Evolutionary conservation across 768 basidiomycete genomes (phyloP).

Genomic region (Trametes maxima): DNA sequence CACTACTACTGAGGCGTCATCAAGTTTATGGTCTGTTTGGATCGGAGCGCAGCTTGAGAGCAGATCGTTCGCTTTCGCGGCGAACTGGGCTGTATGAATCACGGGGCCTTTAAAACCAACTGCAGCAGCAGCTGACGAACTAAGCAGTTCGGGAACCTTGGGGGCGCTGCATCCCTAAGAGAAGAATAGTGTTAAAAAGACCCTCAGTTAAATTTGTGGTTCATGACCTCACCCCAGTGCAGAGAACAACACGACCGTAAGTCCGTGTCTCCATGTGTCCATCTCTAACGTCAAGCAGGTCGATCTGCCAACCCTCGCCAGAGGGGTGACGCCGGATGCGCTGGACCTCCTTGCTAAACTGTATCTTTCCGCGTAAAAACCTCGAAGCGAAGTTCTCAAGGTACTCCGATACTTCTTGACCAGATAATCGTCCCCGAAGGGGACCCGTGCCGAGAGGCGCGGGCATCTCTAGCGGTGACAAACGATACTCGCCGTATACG

Average conservation of each 20-base stretch:
- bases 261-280: slow-evolving; percentile 35
- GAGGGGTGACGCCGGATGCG: slow-evolving; percentile 36
- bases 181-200: background rate
- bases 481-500: slow-evolving; percentile 64
- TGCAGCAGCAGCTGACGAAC: slow-evolving; percentile 39
- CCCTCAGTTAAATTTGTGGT: background rate
- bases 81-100: slow-evolving; percentile 55
- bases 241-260: slow-evolving; percentile 57
- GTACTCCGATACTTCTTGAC: slow-evolving; percentile 56
- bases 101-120: slow-evolving; percentile 44
- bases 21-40: slow-evolving; percentile 12
- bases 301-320: slow-evolving; percentile 47
- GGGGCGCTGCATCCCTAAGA: slow-evolving; percentile 58
- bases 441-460: slow-evolving; percentile 40
- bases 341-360: slow-evolving; percentile 51
- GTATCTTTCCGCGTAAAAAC: slow-evolving; percentile 49
- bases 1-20: slow-evolving; percentile 43
- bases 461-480: slow-evolving; percentile 59
- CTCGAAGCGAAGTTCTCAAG: slow-evolving; percentile 53
- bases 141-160: slow-evolving; percentile 46
- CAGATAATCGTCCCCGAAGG: slow-evolving; percentile 46
- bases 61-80: slow-evolving; percentile 43
- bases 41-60: slow-evolving; percentile 29
- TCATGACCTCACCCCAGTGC: slow-evolving; percentile 49
- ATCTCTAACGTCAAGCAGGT: slow-evolving; percentile 37